These are phyloP conservation scores for Cryphonectria parasitica DNA, from an alignment of 2,329 filamentous ascomycete genomes.

Conservation along the genomic window DNA sequence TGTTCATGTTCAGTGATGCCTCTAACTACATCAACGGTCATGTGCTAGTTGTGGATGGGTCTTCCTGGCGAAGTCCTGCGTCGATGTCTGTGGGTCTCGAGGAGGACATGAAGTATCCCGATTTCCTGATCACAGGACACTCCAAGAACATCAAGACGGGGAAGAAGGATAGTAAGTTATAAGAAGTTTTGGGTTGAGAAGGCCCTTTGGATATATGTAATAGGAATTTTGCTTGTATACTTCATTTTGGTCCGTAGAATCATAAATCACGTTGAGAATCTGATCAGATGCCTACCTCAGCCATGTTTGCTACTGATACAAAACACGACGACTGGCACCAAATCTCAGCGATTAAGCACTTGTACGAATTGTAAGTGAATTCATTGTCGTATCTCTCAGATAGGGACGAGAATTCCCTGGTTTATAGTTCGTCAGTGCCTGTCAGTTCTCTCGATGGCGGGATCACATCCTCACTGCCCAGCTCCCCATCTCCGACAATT, in stretches of 20 bases:
- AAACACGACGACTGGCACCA: neutral
- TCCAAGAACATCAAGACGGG: constrained; percentile 46
- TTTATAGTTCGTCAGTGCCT: neutral
- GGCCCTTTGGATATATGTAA: neutral
- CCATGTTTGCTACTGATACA: neutral
- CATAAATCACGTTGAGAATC: no score
- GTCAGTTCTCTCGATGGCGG: neutral
- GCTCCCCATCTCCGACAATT: neutral
- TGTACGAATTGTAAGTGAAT: neutral
- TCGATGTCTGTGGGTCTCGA: constrained; percentile 52
- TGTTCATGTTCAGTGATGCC: constrained; percentile 85
- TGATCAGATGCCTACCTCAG: neutral
- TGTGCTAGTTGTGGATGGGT: constrained; percentile 74
- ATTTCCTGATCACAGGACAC: constrained; percentile 49
- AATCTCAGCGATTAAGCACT: neutral
- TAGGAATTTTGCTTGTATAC: neutral
- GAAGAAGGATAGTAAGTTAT: constrained; percentile 39
- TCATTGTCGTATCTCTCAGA: neutral
- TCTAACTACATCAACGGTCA: constrained; percentile 87
- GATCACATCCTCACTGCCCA: neutral
- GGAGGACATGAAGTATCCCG: constrained; percentile 54
- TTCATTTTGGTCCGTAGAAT: neutral
- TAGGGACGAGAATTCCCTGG: neutral
- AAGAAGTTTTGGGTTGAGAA: neutral
- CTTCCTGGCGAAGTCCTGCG: constrained; percentile 58